Conservation (phyloP, 2,329 filamentous ascomycete genomes). For the Lachnellula suecica region DNA sequence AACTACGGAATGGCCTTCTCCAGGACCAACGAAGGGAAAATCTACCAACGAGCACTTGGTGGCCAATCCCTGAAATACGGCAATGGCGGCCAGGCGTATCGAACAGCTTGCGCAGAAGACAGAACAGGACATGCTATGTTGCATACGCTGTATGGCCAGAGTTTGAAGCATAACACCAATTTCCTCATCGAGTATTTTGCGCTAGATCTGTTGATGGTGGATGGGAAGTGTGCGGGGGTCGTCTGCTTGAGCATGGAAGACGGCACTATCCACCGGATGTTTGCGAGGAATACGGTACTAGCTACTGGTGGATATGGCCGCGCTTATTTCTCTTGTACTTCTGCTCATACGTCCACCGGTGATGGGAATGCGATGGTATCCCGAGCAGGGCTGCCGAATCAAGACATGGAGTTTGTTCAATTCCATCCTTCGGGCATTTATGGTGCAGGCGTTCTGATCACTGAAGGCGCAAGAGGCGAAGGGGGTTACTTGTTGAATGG, state of each 20-base stretch:
- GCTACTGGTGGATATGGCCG: slow-evolving; percentile 50
- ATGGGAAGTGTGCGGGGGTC: slow-evolving; percentile 45
- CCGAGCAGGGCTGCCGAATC: slow-evolving; percentile 46
- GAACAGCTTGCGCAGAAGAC: slow-evolving; percentile 42
- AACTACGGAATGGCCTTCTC: slow-evolving; percentile 55
- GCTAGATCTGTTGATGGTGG: slow-evolving; percentile 47
- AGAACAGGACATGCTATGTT: slow-evolving; percentile 18
- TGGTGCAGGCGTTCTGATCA: slow-evolving; percentile 48
- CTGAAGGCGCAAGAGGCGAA: slow-evolving; percentile 49
- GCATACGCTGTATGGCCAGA: slow-evolving; percentile 50
- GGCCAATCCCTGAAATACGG: slow-evolving; percentile 47
- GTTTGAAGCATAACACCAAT: slow-evolving; percentile 45
- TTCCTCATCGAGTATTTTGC: slow-evolving; percentile 52
- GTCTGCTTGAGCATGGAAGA: slow-evolving; percentile 48
- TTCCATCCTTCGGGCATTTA: slow-evolving; percentile 51
- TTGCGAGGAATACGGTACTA: slow-evolving; percentile 46
- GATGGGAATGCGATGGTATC: slow-evolving; percentile 50
- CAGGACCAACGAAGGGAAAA: slow-evolving; percentile 42
- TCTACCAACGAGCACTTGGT: slow-evolving; percentile 48
- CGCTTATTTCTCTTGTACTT: slow-evolving; percentile 49
- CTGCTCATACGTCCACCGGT: slow-evolving; percentile 48
- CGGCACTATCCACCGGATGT: slow-evolving; percentile 46
- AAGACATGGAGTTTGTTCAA: slow-evolving; percentile 51
- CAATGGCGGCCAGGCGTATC: slow-evolving; percentile 47
- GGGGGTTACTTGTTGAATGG: slow-evolving; percentile 49